Conservation (phyloP, 1,284 basidiomycete species). For the Apiotrichum porosum region DNA sequence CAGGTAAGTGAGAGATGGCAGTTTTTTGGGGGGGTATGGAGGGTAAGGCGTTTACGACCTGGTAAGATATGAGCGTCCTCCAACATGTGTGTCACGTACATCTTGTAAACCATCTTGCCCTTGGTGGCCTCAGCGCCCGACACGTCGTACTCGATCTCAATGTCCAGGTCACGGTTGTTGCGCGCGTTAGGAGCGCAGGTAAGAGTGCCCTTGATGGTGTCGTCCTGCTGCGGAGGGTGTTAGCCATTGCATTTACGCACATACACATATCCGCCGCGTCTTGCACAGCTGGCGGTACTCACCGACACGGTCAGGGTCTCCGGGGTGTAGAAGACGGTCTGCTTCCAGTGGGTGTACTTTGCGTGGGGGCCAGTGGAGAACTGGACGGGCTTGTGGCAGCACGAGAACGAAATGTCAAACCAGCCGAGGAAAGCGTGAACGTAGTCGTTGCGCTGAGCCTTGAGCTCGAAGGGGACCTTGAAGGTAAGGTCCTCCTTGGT, state of each 20-base stretch:
- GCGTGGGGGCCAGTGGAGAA: slow-evolving; percentile 95
- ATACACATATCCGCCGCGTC: no score
- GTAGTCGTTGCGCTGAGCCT: slow-evolving; percentile 86
- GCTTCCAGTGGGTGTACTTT: slow-evolving; percentile 96
- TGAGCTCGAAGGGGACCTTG: slow-evolving; percentile 71
- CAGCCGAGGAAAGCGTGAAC: slow-evolving; percentile 99
- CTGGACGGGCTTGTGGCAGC: slow-evolving; percentile 91
- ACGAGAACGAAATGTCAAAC: slow-evolving; percentile 97
- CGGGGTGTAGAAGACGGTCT: slow-evolving; percentile 95
- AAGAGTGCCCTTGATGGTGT: slow-evolving; percentile 66
- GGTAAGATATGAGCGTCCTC: slow-evolving; percentile 33
- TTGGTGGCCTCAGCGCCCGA: slow-evolving; percentile 43
- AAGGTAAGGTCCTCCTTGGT: slow-evolving; percentile 95
- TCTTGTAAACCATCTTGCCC: slow-evolving; percentile 51
- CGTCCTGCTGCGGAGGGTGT: no score
- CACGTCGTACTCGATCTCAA: slow-evolving; percentile 66
- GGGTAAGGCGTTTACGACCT: slow-evolving; percentile 31
- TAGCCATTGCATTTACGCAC: background rate
- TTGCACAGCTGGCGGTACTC: no score
- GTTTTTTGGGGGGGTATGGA: background rate
- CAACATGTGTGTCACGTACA: slow-evolving; percentile 44
- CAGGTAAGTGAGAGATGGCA: background rate
- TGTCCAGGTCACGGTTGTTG: slow-evolving; percentile 91
- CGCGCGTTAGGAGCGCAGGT: slow-evolving; percentile 77
- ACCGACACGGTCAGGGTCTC: slow-evolving; percentile 56